Evolutionary conservation across 2,329 filamentous ascomycete genomes (phyloP), one percentile per base, ranked within the genome.

Genomic region (Fusarium xylarioides): DNA sequence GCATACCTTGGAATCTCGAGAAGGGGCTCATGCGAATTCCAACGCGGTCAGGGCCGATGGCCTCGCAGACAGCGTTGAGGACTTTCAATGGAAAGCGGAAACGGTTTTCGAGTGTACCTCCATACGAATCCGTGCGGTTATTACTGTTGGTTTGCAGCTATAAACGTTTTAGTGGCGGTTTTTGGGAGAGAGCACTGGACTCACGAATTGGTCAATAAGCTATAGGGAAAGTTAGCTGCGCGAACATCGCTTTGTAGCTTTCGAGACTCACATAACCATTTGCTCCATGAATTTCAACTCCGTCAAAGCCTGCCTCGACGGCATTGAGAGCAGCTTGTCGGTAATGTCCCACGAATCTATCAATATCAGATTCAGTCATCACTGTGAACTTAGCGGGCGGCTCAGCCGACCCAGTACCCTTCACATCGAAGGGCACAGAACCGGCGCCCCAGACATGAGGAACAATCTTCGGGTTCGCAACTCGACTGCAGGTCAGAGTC

Each of bases 231-330:
- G 43, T 77, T 28, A 76, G 64, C 47, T 11, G n/a, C 16, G 23
- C 26, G 3, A 5, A 37, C 14, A 16, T 53, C 23, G 8, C 2
- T 21, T 12, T 12, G 30, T 34, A 34, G 6, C 11, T 34, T 18
- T 21, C 7, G 8, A 11, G 4, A 74, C 75, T 65, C 4, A 92
- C 82, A 71, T 92, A 92, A 5, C 89, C 89, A 74, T 91, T 90
- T 5, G 87, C 88, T 15, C 80, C 85, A 66, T 88, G 85, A 11
- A 86, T 79, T 71, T 95, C 93, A 58, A 95, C 89, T 9, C 89
- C 90, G 76, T 95, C 93, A 38, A 92, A 91, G 0, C 93, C 93
- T 9, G 89, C 90, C 1, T 86, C 84, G 1, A 93, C 79, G 0
- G 92, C 87, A 30, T 89, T 85, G 72, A 85, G 83, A 0, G 86